Evolutionary conservation across 305 asterid genomes (phyloP).

Genomic region (Salvia sclarea): DNA sequence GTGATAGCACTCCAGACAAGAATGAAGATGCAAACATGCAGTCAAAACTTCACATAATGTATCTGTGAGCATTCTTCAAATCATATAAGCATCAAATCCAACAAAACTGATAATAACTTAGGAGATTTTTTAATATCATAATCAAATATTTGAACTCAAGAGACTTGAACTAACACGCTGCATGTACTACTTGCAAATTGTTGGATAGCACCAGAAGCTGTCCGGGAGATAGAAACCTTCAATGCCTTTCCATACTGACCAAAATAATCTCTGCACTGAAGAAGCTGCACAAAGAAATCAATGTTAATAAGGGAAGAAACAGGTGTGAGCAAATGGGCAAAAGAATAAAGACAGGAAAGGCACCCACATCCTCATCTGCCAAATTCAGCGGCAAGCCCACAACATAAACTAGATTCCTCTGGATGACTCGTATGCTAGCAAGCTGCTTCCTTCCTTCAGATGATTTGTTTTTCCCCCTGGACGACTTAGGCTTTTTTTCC

Average conservation of each 20-base stretch:
- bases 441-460: constrained; percentile 92
- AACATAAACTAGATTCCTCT: constrained; percentile 91
- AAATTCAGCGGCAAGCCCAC: constrained; percentile 87
- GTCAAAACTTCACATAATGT: not conserved
- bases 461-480: constrained; percentile 75
- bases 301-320: constrained; percentile 19
- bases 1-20: constrained; percentile 12
- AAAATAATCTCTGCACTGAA: constrained; percentile 80
- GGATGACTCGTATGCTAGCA: constrained; percentile 82
- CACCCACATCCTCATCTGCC: constrained; percentile 86
- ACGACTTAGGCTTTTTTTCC: constrained; percentile 70
- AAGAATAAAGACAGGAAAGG: constrained; percentile 9
- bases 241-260: constrained; percentile 89
- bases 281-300: constrained; percentile 53
- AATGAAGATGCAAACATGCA: not conserved
- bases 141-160: constrained; percentile 3
- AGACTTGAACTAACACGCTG: constrained; percentile 77
- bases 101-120: not conserved
- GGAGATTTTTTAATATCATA: not conserved
- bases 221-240: constrained; percentile 94
- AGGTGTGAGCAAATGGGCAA: constrained; percentile 4
- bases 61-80: not conserved
- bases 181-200: constrained; percentile 88
- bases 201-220: constrained; percentile 90
- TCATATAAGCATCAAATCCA: constrained; percentile 16